Evolutionary conservation across 768 basidiomycete genomes (phyloP).

Genomic region (Hygrocybe punicea): DNA sequence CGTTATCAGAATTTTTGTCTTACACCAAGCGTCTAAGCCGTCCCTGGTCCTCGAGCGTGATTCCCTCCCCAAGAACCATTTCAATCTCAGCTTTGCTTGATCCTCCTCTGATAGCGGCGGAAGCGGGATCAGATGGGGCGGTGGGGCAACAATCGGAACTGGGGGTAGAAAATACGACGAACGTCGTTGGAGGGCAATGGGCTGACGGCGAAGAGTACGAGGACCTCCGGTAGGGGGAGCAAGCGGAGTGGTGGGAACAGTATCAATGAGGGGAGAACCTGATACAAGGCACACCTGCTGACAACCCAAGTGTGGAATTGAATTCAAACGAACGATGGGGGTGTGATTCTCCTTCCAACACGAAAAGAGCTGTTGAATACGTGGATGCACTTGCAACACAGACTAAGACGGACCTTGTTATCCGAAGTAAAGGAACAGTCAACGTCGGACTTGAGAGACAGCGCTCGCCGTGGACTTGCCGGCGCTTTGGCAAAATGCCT

Average conservation of each 20-base stretch:
- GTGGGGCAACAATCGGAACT: constrained; percentile 58
- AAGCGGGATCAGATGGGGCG: constrained; percentile 32
- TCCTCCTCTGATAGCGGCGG: constrained; percentile 38
- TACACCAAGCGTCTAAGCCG: not conserved
- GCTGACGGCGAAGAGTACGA: constrained; percentile 3
- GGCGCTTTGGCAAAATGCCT: constrained; percentile 28
- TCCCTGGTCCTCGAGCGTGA: constrained; percentile 32
- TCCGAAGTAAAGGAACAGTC: not conserved
- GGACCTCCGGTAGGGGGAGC: constrained; percentile 5
- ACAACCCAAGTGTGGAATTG: not conserved
- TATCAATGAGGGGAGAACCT: not conserved
- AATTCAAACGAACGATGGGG: not conserved
- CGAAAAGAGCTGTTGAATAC: not conserved
- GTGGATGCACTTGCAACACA: constrained; percentile 8
- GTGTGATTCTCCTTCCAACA: not conserved
- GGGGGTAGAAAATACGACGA: not conserved
- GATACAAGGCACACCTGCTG: not conserved
- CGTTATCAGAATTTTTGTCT: constrained; percentile 29
- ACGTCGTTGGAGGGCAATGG: not conserved
- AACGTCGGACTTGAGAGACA: constrained; percentile 36
- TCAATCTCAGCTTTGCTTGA: constrained; percentile 43
- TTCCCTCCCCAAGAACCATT: constrained; percentile 37
- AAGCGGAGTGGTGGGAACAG: not conserved
- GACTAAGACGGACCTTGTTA: not conserved
- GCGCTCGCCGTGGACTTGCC: constrained; percentile 42